Conservation (phyloP, 768 basidiomycete genomes). For the Sporobolomyces pararoseus region DNA sequence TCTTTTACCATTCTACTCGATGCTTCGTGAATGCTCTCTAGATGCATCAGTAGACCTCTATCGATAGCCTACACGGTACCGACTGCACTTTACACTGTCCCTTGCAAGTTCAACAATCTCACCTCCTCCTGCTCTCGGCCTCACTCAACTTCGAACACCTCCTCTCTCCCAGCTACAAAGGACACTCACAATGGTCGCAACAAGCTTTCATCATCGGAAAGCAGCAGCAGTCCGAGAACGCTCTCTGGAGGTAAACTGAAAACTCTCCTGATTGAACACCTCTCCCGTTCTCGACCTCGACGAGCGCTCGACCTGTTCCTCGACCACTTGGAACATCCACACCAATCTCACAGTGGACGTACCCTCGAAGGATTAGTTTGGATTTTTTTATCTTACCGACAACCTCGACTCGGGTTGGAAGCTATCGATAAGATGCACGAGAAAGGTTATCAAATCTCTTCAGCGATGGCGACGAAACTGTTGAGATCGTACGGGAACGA, state of each 20-base stretch:
- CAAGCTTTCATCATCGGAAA: not conserved
- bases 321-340: not conserved
- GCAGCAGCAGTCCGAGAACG: not conserved
- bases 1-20: not conserved
- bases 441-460: slow-evolving; percentile 17
- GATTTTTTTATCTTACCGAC: slow-evolving; percentile 28
- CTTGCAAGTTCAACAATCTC: not conserved
- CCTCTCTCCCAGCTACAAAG: not conserved
- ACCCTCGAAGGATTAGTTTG: slow-evolving; percentile 7
- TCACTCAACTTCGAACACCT: not conserved
- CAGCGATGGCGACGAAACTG: not conserved
- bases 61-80: not conserved
- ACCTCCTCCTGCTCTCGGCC: not conserved
- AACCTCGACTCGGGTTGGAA: slow-evolving; percentile 8
- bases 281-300: slow-evolving; percentile 2
- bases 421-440: not conserved
- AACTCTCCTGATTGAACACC: slow-evolving; percentile 11
- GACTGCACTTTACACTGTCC: no score
- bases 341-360: not conserved
- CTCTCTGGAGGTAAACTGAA: not conserved
- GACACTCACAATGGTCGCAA: no score
- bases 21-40: slow-evolving; percentile 10
- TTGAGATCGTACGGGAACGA: slow-evolving; percentile 5
- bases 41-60: not conserved
- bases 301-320: slow-evolving; percentile 5